A percentile compares a stretch with the other conserved stretches of the same genome.
phyloP scores from a whole-genome alignment of 345 rosid species.

The Microthlaspi erraticum region DNA sequence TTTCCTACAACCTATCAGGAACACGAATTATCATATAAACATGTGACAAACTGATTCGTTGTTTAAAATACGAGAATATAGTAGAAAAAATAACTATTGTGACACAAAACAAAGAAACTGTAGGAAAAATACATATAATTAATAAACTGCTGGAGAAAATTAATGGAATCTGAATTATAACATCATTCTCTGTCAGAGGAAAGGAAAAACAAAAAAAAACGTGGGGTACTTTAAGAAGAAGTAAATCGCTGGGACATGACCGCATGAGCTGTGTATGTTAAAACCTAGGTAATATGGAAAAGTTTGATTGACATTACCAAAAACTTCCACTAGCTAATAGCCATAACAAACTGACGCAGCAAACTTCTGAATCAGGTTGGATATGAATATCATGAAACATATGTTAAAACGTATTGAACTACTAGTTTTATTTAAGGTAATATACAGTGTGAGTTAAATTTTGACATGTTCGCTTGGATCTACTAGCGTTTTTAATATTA shows the following conservation, averaged over 20 bases:
- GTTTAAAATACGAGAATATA: not conserved
- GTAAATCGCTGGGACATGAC: conserved; percentile 26
- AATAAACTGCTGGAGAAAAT: not conserved
- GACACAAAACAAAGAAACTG: not conserved
- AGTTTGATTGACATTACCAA: not conserved
- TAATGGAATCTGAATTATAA: not conserved
- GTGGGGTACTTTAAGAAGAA: conserved; percentile 15
- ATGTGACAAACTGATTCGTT: conserved; percentile 10
- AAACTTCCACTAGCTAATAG: conserved; percentile 6
- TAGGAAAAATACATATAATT: too few relatives aligned
- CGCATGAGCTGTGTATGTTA: conserved; percentile 4
- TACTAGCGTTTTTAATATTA: too few relatives aligned
- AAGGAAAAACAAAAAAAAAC: not conserved
- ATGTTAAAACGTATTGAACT: too few relatives aligned
- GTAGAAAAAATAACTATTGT: not conserved
- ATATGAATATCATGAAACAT: not conserved
- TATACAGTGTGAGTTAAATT: too few relatives aligned
- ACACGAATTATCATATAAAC: not conserved
- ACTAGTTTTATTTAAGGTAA: too few relatives aligned
- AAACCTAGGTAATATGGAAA: conserved; percentile 16
- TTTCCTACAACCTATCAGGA: not conserved
- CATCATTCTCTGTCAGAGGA: conserved; percentile 1
- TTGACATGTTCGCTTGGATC: too few relatives aligned
- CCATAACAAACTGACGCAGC: not conserved
- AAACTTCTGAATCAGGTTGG: not conserved